Evolutionary conservation across 768 basidiomycete genomes (phyloP), one percentile per base, ranked within the genome.

Genomic region (Lentinula edodes): DNA sequence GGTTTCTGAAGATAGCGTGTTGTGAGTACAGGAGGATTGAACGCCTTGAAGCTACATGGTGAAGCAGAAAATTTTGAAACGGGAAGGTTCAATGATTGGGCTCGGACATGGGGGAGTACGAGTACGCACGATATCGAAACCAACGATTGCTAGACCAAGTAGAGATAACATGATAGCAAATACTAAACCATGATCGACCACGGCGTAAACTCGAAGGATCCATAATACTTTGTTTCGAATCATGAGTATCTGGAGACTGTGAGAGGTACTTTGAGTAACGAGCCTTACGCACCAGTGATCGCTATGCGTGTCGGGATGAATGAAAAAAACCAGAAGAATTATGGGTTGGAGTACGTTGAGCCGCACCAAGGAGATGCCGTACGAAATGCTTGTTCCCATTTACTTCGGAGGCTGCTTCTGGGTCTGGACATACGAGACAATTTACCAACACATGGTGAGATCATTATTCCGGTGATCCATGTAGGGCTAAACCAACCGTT

Each of bases 281-380:
- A 46, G 45, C 45, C n/a, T 20, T 23, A 46, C 35, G 34, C 36
- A 54, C 52, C 35, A 15, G 15, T 54, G 35, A 54, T 54, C 6
- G 52, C 52, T 36, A 54, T 20, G 32, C 36, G 52, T 54, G 52
- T 54, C 8, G 51, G 51, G 51, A 52, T 32, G 51, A 52, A 52
- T 10, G 51, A 35, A 20, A 20, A 38, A n/a, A 16, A 20, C 35
- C 38, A 36, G 16, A 36, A 38, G 20, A 38, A 54, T 20, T 36
- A 74, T 73, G 73, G 72, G 71, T 32, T 73, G 71, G 71, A 64
- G 62, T 58, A 69, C 73, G 53, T 55, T 72, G 38, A 71, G 62
- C 45, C 42, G 62, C 20, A 65, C 69, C 32, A 66, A 64, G 12
- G 32, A 55, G 3, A 46, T 73, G 12, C 67, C 71, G n/a, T 73